Evolutionary conservation across 768 basidiomycete species (phyloP).

Genomic region (Nidularia sp.): DNA sequence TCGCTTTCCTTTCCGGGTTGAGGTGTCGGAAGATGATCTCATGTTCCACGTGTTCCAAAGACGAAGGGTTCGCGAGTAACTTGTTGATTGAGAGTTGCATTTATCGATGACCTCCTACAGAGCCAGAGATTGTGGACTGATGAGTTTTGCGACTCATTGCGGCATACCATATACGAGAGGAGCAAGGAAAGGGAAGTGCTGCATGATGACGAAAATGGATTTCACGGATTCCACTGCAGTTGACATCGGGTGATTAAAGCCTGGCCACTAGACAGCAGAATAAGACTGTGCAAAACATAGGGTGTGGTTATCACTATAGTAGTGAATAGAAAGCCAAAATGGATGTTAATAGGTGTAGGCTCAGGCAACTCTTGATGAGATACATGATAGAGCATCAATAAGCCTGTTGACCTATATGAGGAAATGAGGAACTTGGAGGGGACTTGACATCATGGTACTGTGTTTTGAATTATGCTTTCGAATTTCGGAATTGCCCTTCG

Average conservation of each 20-base stretch:
- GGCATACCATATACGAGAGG: no score
- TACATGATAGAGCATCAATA: not conserved
- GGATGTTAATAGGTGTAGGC: conserved; percentile 13
- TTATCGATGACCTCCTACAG: no score
- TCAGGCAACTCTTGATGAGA: not conserved
- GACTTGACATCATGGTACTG: conserved; percentile 6
- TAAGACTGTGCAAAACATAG: conserved; percentile 24
- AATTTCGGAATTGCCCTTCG: conserved; percentile 23
- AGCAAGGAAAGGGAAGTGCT: not conserved
- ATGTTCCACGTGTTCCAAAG: conserved; percentile 22
- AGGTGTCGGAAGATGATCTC: conserved; percentile 29
- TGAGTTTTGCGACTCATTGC: no score
- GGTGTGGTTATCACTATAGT: conserved; percentile 24
- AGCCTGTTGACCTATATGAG: conserved; percentile 17
- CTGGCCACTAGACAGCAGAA: conserved; percentile 14
- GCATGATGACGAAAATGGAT: conserved; percentile 3
- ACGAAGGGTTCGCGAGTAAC: conserved; percentile 25
- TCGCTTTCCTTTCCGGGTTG: conserved; percentile 22
- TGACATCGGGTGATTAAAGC: conserved; percentile 19
- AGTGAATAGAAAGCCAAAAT: conserved; percentile 17
- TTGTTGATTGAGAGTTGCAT: conserved; percentile 15
- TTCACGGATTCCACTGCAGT: conserved; percentile 10
- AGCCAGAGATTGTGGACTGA: no score
- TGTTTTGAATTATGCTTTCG: conserved; percentile 21
- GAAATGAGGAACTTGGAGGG: not conserved